These are phyloP conservation scores for Huntiella abstrusa DNA, from an alignment of 2,329 filamentous ascomycete genomes.

Conservation along the genomic window DNA sequence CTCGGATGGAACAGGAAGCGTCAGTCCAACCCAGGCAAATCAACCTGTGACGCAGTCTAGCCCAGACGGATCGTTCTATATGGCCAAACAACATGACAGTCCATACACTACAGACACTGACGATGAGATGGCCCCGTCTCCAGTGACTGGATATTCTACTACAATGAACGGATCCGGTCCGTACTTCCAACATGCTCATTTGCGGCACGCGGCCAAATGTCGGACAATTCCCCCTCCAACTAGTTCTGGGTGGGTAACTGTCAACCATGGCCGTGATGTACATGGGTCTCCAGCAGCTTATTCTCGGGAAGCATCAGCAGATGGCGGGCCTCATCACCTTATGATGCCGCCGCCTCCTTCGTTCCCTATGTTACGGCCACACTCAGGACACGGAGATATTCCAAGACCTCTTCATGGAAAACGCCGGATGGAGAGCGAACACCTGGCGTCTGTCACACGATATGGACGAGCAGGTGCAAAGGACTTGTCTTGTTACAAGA, in stretches of 20 bases:
- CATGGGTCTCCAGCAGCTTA: conserved; percentile 1
- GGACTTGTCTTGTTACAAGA: background rate
- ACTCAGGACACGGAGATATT: background rate
- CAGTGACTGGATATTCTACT: background rate
- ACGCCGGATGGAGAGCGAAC: conserved; percentile 6
- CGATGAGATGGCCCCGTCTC: conserved; percentile 16
- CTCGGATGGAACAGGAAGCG: conserved; percentile 4
- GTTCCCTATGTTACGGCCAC: background rate
- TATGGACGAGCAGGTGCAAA: conserved; percentile 2
- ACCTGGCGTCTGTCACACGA: conserved; percentile 1
- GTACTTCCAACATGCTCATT: background rate
- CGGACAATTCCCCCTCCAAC: background rate
- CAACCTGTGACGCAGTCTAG: background rate
- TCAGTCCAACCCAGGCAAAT: conserved; percentile 1
- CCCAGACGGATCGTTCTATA: background rate
- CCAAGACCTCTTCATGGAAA: conserved; percentile 1
- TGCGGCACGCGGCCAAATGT: background rate
- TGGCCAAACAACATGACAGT: conserved; percentile 13
- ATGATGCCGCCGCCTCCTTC: conserved; percentile 1
- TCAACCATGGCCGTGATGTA: background rate
- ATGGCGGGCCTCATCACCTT: background rate
- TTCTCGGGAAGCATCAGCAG: conserved; percentile 7
- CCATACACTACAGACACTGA: conserved; percentile 26
- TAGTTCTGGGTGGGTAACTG: conserved; percentile 5
- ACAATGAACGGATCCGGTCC: background rate